Evolutionary conservation across 2,329 filamentous ascomycete genomes (phyloP).

Genomic region (Nannizziopsis barbatae): DNA sequence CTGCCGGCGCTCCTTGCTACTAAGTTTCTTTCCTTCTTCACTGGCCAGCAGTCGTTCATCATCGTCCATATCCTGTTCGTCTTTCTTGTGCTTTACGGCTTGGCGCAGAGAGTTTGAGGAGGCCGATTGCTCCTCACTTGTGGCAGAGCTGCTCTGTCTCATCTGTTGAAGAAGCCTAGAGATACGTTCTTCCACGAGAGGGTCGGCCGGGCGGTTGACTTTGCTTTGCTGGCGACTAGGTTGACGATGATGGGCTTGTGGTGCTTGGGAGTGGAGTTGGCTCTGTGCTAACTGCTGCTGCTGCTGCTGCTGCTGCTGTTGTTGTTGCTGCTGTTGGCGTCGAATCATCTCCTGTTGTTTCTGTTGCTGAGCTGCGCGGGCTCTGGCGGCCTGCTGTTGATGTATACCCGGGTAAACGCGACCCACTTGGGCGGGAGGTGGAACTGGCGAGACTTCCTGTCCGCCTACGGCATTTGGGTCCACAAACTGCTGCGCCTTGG

Average conservation of each 20-base stretch:
- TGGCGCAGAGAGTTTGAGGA: constrained; percentile 44
- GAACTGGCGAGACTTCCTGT: constrained; percentile 47
- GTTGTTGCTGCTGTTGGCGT: constrained; percentile 45
- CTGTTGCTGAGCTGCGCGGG: constrained; percentile 60
- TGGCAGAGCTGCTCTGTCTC: constrained; percentile 58
- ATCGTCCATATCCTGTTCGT: constrained; percentile 97
- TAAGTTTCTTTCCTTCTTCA: constrained; percentile 98
- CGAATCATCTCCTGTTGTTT: constrained; percentile 48
- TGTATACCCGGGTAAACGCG: constrained; percentile 90
- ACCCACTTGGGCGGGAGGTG: constrained; percentile 48
- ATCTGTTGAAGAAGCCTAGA: constrained; percentile 86
- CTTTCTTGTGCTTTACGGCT: constrained; percentile 68
- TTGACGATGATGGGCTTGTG: constrained; percentile 21
- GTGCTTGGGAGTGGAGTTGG: constrained; percentile 5
- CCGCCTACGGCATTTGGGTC: constrained; percentile 62
- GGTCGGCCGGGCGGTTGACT: constrained; percentile 43
- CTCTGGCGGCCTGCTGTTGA: constrained; percentile 70
- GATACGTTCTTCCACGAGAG: constrained; percentile 81
- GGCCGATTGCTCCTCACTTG: constrained; percentile 38
- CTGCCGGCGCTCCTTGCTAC: constrained; percentile 90
- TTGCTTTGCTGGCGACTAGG: constrained; percentile 22
- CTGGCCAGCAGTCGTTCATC: constrained; percentile 89
- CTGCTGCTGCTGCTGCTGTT: constrained; percentile 39
- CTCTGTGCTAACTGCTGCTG: constrained; percentile 40
- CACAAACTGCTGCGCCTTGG: constrained; percentile 49